phyloP scores from a whole-genome alignment of 495 filamentous ascomycete species.

The Chaetomium cochliodes region DNA sequence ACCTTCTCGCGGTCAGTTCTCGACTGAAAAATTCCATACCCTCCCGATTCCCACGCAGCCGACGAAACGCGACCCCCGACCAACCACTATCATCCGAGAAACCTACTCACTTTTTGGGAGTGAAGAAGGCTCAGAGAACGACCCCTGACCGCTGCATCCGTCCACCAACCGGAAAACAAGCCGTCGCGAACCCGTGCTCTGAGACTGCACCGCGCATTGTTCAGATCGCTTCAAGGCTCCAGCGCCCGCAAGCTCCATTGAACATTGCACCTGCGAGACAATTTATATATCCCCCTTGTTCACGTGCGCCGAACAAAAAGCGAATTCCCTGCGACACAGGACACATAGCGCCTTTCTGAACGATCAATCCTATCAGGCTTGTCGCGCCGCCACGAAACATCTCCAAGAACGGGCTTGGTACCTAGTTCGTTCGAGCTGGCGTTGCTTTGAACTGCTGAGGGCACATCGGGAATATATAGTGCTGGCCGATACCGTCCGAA shows the following conservation, averaged over 20 bases:
- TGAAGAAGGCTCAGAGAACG: background rate
- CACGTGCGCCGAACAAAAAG: background rate
- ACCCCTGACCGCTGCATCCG: background rate
- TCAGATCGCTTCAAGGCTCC: constrained; percentile 20
- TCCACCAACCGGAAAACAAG: constrained; percentile 18
- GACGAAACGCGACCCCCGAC: background rate
- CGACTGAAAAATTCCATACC: background rate
- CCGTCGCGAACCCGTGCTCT: constrained; percentile 17
- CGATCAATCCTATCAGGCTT: background rate
- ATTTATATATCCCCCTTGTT: background rate
- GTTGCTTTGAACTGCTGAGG: background rate
- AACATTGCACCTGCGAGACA: constrained; percentile 17
- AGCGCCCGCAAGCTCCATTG: constrained; percentile 12
- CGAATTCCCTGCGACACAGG: background rate
- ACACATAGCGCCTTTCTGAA: background rate
- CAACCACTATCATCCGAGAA: background rate
- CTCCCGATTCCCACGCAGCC: background rate
- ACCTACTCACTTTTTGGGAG: background rate
- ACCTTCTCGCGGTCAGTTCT: background rate
- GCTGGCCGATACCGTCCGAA: background rate
- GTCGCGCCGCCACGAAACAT: background rate
- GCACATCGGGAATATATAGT: constrained; percentile 21
- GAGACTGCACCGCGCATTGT: constrained; percentile 17
- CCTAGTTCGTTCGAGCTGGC: background rate
- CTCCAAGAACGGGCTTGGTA: background rate